Evolutionary conservation across 176 grass and related monocot genomes (phyloP), one percentile per base, ranked within the genome.

Genomic region (Bromus sterilis): DNA sequence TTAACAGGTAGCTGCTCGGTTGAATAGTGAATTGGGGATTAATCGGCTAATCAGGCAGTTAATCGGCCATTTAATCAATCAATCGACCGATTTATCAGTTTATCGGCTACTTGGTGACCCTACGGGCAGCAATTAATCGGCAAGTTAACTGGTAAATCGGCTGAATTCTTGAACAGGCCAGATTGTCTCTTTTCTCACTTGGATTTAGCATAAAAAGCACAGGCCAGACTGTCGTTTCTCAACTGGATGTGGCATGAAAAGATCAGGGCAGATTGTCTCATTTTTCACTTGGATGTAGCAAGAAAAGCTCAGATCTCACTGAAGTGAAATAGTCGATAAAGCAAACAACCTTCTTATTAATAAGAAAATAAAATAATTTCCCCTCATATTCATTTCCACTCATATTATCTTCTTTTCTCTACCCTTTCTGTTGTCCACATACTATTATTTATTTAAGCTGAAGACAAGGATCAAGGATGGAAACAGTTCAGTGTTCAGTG

Each of bases 341-440:
- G 63, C 29, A 78, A 73, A 57, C 28, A 64, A 78, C 73, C 49
- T 82, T 77, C 41, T 71, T 20, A 30, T 34, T 3, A 80, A 18
- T 49, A 78, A 51, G 42, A 4, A 74, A 53, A 78, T 7, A 30
- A 33, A 86, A 35, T 30, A 26, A 0, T 1, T 55, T 51, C 55
- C 37, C 11, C 48, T 23, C 74, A 48, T 59, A 59, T 76, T 76
- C 11, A 77, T 49, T 32, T 55, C 6, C 49, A 10, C 57, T 72
- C 35, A 75, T 75, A 3, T 67, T 78, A 37, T n/a, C 62, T 78
- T 48, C 25, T 43, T 35, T 9, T 43, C 6, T 57, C 44, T 37
- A 31, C 4, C 6, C 33, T 67, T 56, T 80, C 12, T 53, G 12
- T 77, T 72, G 72, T 78, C 53, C 29, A 51, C 11, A 4, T 13